Base-by-base conservation (phyloP, 1,284 basidiomycete genomes). In the Cystobasidium sp. region DNA sequence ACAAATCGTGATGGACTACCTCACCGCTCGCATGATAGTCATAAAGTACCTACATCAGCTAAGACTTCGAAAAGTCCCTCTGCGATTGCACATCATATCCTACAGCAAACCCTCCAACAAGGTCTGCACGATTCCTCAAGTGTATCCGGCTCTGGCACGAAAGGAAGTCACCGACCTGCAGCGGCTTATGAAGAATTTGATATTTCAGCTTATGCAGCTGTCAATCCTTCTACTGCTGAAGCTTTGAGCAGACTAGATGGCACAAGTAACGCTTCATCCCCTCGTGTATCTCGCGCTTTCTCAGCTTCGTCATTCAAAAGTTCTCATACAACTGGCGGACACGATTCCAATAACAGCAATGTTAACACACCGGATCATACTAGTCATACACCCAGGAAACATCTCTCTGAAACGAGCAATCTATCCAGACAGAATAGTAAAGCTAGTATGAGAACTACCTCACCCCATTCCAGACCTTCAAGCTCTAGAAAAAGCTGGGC, bases 231-330 rank as follows among this genome's bases (percentile, higher is more conserved):
- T 18, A 95, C 96, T 1, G 91, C 89, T 3, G 94, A 97, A 80
- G 93, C 93, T 4, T 85, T 99, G 63, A 88, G 95, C 69, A 97
- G 97, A 83, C 84, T 99, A 31, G 97, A 99, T 80, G 96, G 96
- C 0, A 83, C 98, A 14, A 88, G 89, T 3, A 88, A 88, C 6
- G 18, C 63, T 18, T 77, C 53, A 67, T 80, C 78, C 8, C 78
- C 78, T 1, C 59, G 78, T 0, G 39, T 79, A 20, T 69, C 77
- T 22, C 62, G 75, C 18, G 70, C 75, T 22, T 69, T 63, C 4
- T 75, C 77, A 37, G 62, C 47, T 55, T 63, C 63, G 22, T 56
- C 31, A 44, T 37, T 91, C 78, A 89, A 66, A 66, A 66, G 64
- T 31, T n/a, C n/a, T 22, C 47, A 55, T 53, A 66, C 64, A 20